A percentile compares a stretch with the other conserved stretches of the same genome.
Evolutionary conservation across 23 red algal species (phyloP).

Genomic region (Cyanidiococcus yangmingshanensis): DNA sequence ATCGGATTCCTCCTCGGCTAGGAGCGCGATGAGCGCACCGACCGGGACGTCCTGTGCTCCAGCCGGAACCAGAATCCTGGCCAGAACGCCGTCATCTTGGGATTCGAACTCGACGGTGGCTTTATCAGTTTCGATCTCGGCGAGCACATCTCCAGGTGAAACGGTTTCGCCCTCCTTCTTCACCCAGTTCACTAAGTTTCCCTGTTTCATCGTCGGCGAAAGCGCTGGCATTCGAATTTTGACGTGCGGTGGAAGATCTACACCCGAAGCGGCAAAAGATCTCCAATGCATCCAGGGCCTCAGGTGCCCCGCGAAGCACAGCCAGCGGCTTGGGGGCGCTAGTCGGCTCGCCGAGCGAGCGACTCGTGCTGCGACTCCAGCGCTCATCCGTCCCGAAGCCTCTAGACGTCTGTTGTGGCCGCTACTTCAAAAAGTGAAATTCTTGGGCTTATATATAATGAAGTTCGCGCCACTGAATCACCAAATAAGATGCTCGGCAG

Average conservation of each 20-base stretch:
- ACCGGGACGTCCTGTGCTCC: slow-evolving; percentile 31
- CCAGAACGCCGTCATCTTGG: slow-evolving; percentile 84
- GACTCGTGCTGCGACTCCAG: background rate
- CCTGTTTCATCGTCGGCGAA: slow-evolving; percentile 89
- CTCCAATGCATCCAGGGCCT: background rate
- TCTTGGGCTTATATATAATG: too few species aligned
- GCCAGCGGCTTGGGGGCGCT: background rate
- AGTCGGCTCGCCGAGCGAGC: background rate
- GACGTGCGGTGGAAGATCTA: slow-evolving; percentile 7
- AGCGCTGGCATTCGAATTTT: slow-evolving; percentile 70
- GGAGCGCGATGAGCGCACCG: slow-evolving; percentile 15
- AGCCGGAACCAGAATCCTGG: slow-evolving; percentile 50
- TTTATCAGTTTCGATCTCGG: slow-evolving; percentile 98
- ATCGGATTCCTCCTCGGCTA: slow-evolving; percentile 19
- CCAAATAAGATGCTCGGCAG: too few species aligned
- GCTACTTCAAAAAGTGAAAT: too few species aligned
- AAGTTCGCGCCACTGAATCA: too few species aligned
- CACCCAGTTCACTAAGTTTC: slow-evolving; percentile 68
- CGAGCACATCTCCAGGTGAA: slow-evolving; percentile 65
- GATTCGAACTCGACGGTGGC: slow-evolving; percentile 78
- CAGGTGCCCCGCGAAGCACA: background rate
- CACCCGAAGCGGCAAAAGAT: background rate
- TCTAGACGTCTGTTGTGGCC: too few species aligned
- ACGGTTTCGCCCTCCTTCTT: slow-evolving; percentile 69
- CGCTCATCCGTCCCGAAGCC: too few species aligned